phyloP scores from a whole-genome alignment of 805 yeast genomes.

The Vanderwaltozyma tropicalis region DNA sequence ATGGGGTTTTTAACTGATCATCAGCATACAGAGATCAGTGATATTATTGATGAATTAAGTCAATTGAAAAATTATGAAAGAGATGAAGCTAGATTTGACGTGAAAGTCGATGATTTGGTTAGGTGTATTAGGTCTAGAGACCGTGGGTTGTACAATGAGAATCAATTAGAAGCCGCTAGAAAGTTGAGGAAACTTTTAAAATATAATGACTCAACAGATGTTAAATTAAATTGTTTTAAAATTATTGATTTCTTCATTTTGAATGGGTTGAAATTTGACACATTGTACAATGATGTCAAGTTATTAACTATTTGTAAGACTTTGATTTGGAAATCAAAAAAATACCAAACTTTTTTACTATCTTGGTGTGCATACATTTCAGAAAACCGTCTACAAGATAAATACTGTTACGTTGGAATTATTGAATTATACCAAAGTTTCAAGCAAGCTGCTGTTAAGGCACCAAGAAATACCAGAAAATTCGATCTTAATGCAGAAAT shows the following conservation, averaged over 20 bases:
- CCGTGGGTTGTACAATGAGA: constrained; percentile 12
- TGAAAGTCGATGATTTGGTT: constrained; percentile 28
- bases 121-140: constrained; percentile 32
- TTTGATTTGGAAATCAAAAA: neutral
- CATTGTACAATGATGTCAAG: constrained; percentile 56
- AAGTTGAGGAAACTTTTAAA: constrained; percentile 82
- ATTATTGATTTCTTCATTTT: constrained; percentile 43
- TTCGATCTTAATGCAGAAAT: constrained; percentile 57
- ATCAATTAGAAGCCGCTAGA: constrained; percentile 72
- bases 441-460: neutral
- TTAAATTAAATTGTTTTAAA: constrained; percentile 17
- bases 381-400: neutral
- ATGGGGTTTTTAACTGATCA: constrained; percentile 52
- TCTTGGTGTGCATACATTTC: neutral
- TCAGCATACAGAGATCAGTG: constrained; percentile 62
- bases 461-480: neutral
- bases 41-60: constrained; percentile 45
- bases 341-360: neutral
- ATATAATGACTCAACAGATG: constrained; percentile 66
- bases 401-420: constrained; percentile 18
- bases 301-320: constrained; percentile 28
- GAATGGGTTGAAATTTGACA: constrained; percentile 27
- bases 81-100: constrained; percentile 25
- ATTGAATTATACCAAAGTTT: constrained; percentile 46
- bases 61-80: constrained; percentile 6